Base-by-base conservation (phyloP, 78 protist species). In the Dictyostelium purpureum region DNA sequence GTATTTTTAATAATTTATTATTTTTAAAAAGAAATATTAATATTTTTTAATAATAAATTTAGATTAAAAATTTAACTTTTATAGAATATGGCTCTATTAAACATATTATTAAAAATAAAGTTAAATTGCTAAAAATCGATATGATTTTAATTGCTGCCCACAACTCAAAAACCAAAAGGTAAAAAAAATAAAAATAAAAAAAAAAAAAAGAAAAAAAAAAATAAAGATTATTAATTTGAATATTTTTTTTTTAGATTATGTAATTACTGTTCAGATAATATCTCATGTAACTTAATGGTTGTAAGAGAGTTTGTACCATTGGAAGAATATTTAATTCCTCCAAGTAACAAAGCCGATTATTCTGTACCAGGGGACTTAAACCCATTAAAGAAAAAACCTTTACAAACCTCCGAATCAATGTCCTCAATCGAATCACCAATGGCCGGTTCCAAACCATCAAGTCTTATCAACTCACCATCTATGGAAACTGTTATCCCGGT, bases 51-150 rank as follows among this genome's bases (percentile, higher is more conserved):
- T 5, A 42, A 11, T 40, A n/a, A 21, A 19, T 69, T 24, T 75
- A 79, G 75, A 79, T 79, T 65, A 79, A 79, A 65, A 61, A 49
- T 65, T 79, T 79, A 49, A 35, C 57, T 18, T 79, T 79, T 49
- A 54, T 79, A 1, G 88, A 79, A 79, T 65, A 65, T 61, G 88
- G 88, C 11, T 54, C 75, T 16, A 79, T 73, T 26, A 79, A 49
- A 79, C n/a, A 37, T 47, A 65, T 79, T 6, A 47, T 79, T n/a
- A 79, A 35, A 49, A 26, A 52, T 1, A 79, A 79, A 49, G 77
- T 79, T 66, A 65, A 47, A 33, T 49, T 61, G 65, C 65, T 79
- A 43, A 79, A 40, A 49, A 79, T 79, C n/a, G 88, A 79, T 79
- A 43, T 79, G 61, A 40, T 57, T 38, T 61, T 79, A 49, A 79